These are phyloP conservation scores for Neospora caninum DNA, from an alignment of 169 alveolate genomes.

Conservation along the genomic window DNA sequence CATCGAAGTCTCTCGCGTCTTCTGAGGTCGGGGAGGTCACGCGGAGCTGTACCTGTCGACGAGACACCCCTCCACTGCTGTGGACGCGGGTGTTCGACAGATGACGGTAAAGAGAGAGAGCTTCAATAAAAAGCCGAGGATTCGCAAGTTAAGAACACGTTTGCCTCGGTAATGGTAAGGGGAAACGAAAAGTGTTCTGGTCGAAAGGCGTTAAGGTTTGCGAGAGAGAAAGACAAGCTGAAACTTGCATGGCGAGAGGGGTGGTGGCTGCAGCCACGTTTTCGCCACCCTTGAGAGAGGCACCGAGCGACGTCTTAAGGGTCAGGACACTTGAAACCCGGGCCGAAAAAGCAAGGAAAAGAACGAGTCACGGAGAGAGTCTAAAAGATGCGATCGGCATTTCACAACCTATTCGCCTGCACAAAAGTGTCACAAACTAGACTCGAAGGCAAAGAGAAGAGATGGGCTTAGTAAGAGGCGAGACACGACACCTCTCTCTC, in stretches of 20 bases:
- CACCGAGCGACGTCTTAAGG: neutral
- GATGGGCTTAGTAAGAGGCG: neutral
- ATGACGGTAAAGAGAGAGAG: too few relatives aligned
- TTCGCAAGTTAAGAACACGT: too few relatives aligned
- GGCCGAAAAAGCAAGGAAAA: neutral
- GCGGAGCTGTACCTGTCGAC: neutral
- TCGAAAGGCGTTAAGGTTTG: too few relatives aligned
- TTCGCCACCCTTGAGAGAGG: neutral
- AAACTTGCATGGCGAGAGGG: neutral
- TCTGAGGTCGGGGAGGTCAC: neutral
- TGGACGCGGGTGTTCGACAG: neutral
- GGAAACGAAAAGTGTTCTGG: too few relatives aligned
- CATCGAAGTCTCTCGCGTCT: neutral
- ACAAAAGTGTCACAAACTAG: too few relatives aligned
- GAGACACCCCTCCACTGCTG: neutral
- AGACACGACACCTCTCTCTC: neutral
- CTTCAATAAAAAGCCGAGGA: too few relatives aligned
- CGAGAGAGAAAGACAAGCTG: neutral
- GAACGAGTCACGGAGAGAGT: neutral
- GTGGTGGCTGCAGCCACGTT: conserved; percentile 6
- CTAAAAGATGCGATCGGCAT: neutral
- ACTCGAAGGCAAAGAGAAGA: neutral
- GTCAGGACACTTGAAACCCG: neutral
- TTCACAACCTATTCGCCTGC: neutral
- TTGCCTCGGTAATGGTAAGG: too few relatives aligned